Evolutionary conservation across 108 stramenopile species (phyloP), one percentile per base, ranked within the genome.

Genomic region (Cyclotella cryptica): DNA sequence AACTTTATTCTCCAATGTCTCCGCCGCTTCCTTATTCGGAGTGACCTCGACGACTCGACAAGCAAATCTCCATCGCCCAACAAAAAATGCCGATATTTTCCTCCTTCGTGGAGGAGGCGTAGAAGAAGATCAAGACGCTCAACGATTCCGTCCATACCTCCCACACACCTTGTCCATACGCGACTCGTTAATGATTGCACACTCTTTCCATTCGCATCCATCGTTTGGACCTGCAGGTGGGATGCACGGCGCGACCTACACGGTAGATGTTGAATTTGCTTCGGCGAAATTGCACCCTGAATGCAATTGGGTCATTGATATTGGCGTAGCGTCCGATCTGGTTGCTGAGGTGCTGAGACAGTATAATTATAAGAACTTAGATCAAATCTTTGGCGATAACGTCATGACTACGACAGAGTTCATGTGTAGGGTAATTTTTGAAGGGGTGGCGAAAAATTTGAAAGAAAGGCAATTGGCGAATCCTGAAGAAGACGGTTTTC

Each of bases 131-230:
- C n/a, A 53, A 27, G 47, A 26, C 35, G 44, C 39, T 40, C 39
- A 66, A 10, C n/a, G 47, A 64, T 69, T 44, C 27, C 74, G 80
- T 30, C 80, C 80, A n/a, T 49, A 86, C 46, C 84, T 88, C 19
- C 90, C 88, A 42, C 96, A 90, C 74, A 86, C 90, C 4, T 79
- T 97, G 11, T 92, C 94, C 10, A 89, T 97, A 14, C 80, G 95
- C 11, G 97, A 97, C 83, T 96, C 94, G 51, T 79, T 97, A 79
- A 97, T 97, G 97, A 96, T 97, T 61, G 97, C 97, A 0, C 97
- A 97, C 71, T 90, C 89, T 41, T 97, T 97, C 69, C 92, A 96
- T 63, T 67, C 77, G 29, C 82, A 95, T 72, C 89, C 89, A 43
- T 71, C 89, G 41, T 97, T 97, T 66, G 97, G 97, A 5, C 96